Conservation (phyloP, 352 stramenopile species). For the Thraustochytrium striatum region DNA sequence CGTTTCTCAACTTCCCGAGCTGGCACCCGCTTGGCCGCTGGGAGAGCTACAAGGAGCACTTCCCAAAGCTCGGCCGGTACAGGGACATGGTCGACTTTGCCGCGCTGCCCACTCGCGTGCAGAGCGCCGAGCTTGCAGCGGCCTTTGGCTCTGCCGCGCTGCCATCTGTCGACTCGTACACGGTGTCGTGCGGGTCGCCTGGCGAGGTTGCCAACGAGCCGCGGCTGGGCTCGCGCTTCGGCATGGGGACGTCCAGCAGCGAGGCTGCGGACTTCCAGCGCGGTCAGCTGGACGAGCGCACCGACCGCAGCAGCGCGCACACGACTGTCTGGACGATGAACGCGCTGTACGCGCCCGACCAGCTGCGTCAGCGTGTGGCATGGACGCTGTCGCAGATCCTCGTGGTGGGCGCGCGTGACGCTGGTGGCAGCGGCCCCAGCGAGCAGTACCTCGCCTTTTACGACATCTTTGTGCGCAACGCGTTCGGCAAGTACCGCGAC, state of each 20-base stretch:
- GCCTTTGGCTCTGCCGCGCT: slow-evolving; percentile 35
- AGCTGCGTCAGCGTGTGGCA: slow-evolving; percentile 65
- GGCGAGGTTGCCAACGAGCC: slow-evolving; percentile 49
- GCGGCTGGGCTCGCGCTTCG: background rate
- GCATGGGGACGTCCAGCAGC: background rate
- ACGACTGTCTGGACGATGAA: background rate
- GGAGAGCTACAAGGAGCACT: background rate
- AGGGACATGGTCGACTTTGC: slow-evolving; percentile 45
- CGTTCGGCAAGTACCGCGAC: slow-evolving; percentile 67
- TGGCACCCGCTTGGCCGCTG: slow-evolving; percentile 28
- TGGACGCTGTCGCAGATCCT: slow-evolving; percentile 64
- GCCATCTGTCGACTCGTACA: background rate
- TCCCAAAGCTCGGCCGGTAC: background rate
- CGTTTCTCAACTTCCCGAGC: slow-evolving; percentile 22
- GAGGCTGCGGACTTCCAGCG: background rate
- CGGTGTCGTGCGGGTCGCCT: slow-evolving; percentile 45
- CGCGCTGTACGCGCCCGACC: slow-evolving; percentile 55
- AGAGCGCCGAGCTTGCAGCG: background rate
- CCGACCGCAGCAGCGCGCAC: background rate
- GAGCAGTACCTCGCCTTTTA: slow-evolving; percentile 62
- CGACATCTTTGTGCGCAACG: slow-evolving; percentile 65
- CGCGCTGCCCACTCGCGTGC: background rate
- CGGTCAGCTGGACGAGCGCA: background rate
- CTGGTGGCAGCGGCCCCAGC: slow-evolving; percentile 42
- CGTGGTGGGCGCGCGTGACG: slow-evolving; percentile 42